Evolutionary conservation across 495 filamentous ascomycete species (phyloP).

Genomic region (Eremomyces bilateralis): DNA sequence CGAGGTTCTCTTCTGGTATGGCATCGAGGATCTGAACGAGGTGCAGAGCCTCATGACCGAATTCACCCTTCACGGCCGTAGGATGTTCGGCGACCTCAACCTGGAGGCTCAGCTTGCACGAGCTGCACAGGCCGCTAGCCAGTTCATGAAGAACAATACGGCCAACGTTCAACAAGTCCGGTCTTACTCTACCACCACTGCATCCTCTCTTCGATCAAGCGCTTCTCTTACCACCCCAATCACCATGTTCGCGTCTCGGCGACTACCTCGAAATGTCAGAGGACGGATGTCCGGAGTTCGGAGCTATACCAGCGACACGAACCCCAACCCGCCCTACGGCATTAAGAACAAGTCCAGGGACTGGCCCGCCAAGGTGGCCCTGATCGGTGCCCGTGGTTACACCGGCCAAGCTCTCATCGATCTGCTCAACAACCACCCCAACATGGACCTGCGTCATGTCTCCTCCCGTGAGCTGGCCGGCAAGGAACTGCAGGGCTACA

Average conservation of each 20-base stretch:
- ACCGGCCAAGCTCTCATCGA: conserved; percentile 86
- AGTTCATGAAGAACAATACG: conserved; percentile 25
- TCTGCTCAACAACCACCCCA: conserved; percentile 75
- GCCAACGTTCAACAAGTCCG: conserved; percentile 8
- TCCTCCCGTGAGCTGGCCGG: conserved; percentile 87
- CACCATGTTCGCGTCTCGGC: background rate
- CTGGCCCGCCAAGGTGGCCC: conserved; percentile 59
- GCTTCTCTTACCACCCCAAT: background rate
- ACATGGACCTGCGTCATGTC: conserved; percentile 83
- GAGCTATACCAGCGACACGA: conserved; percentile 51
- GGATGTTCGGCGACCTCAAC: conserved; percentile 83
- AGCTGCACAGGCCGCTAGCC: conserved; percentile 43
- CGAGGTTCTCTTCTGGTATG: conserved; percentile 94
- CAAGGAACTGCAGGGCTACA: conserved; percentile 76
- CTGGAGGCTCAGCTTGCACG: conserved; percentile 64
- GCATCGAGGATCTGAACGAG: conserved; percentile 66
- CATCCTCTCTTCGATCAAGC: background rate
- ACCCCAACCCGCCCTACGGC: conserved; percentile 94
- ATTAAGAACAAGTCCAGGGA: conserved; percentile 73
- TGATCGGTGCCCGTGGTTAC: conserved; percentile 91
- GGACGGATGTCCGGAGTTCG: conserved; percentile 10
- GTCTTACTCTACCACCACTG: conserved; percentile 10
- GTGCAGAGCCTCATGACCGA: conserved; percentile 72
- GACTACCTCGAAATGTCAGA: background rate
- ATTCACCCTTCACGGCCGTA: conserved; percentile 61